These are phyloP conservation scores for Russula earlei DNA, from an alignment of 768 basidiomycete species.

Conservation along the genomic window DNA sequence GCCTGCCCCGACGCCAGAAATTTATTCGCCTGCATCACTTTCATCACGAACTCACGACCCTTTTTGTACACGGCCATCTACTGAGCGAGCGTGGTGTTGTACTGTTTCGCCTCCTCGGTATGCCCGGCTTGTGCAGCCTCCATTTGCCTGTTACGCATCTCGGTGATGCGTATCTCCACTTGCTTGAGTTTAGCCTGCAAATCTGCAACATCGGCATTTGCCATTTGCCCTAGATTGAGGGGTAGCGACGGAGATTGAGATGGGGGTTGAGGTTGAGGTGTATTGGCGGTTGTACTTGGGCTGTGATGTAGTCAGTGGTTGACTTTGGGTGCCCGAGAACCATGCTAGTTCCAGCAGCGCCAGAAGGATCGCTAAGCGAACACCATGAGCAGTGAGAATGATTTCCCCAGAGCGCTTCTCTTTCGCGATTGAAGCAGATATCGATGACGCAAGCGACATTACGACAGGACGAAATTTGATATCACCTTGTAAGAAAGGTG, in stretches of 20 bases:
- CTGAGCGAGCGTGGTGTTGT: neutral
- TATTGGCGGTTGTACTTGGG: no score
- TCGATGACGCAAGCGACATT: constrained; percentile 47
- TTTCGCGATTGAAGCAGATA: constrained; percentile 55
- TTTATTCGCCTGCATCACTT: no score
- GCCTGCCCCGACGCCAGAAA: no score
- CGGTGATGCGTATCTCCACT: no score
- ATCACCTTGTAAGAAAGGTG: constrained; percentile 57
- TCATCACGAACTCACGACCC: no score
- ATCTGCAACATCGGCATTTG: no score
- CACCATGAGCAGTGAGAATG: constrained; percentile 73
- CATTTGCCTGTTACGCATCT: neutral
- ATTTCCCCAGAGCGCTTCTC: constrained; percentile 75
- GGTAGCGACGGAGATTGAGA: no score
- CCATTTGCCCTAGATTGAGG: no score
- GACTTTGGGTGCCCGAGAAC: constrained; percentile 55
- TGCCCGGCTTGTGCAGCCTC: neutral
- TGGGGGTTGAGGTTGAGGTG: no score
- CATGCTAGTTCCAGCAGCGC: constrained; percentile 71
- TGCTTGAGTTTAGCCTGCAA: no score
- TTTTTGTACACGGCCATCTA: neutral
- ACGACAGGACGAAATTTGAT: constrained; percentile 44
- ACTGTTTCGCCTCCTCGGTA: neutral
- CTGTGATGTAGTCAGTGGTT: no score
- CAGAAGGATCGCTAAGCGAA: constrained; percentile 63